These are phyloP conservation scores for Saturnispora galanensis DNA, from an alignment of 805 yeast genomes.

Conservation along the genomic window DNA sequence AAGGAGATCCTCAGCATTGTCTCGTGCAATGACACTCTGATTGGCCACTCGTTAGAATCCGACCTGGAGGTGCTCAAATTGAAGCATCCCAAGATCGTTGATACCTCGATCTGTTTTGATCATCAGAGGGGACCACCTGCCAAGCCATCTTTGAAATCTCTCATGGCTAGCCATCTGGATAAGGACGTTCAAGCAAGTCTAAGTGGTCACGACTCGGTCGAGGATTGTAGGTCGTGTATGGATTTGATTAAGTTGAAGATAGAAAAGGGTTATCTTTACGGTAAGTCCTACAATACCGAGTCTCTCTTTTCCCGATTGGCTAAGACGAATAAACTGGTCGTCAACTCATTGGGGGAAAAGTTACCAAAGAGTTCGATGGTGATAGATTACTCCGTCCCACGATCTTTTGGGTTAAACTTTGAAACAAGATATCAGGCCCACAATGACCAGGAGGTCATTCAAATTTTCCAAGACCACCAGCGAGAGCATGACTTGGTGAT, in stretches of 20 bases:
- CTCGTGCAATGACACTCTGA: conserved; percentile 49
- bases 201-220: conserved; percentile 75
- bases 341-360: conserved; percentile 17
- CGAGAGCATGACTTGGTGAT: conserved; percentile 39
- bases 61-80: conserved; percentile 66
- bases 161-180: conserved; percentile 48
- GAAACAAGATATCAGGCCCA: conserved; percentile 34
- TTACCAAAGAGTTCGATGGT: conserved; percentile 21
- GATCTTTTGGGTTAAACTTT: conserved; percentile 14
- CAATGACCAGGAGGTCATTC: conserved; percentile 53
- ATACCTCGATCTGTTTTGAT: conserved; percentile 68
- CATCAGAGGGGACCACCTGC: conserved; percentile 79
- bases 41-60: conserved; percentile 86
- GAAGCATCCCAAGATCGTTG: conserved; percentile 66
- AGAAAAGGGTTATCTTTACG: conserved; percentile 56
- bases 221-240: conserved; percentile 75
- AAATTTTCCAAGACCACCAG: conserved; percentile 29
- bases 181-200: conserved; percentile 56
- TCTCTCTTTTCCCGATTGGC: conserved; percentile 33
- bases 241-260: conserved; percentile 66
- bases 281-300: conserved; percentile 37
- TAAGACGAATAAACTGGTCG: conserved; percentile 16
- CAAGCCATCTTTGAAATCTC: conserved; percentile 66
- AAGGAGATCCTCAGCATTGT: conserved; percentile 38
- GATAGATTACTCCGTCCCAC: conserved; percentile 16